Evolutionary conservation across 2,329 filamentous ascomycete genomes (phyloP).

Genomic region (Diaporthe sp.): DNA sequence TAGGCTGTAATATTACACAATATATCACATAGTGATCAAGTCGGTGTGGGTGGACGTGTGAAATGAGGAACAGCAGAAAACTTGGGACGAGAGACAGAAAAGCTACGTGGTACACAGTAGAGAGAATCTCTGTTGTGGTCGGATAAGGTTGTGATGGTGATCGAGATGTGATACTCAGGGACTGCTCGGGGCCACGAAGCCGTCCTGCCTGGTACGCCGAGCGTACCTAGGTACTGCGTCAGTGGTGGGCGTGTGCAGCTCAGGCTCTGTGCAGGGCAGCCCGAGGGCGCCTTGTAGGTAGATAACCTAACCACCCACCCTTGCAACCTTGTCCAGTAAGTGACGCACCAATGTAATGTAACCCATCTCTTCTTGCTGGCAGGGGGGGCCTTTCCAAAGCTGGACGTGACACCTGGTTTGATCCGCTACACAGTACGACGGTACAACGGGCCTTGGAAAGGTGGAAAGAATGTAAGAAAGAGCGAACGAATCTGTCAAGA

Average conservation of each 20-base stretch:
- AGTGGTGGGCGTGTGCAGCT: not conserved
- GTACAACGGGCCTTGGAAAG: not conserved
- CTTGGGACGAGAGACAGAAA: not conserved
- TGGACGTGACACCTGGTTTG: constrained; percentile 15
- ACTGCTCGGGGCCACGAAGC: constrained; percentile 11
- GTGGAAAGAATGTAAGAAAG: not conserved
- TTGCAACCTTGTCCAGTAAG: not conserved
- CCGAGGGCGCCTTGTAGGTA: not conserved
- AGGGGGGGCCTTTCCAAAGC: constrained; percentile 6
- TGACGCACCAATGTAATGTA: not conserved
- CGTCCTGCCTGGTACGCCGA: constrained; percentile 10
- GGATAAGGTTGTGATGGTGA: constrained; percentile 26
- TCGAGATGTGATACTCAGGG: constrained; percentile 25
- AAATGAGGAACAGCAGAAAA: not conserved
- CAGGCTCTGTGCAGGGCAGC: constrained; percentile 2
- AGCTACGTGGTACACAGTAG: not conserved
- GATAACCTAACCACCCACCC: constrained; percentile 9
- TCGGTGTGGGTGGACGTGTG: not conserved
- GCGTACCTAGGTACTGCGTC: not conserved
- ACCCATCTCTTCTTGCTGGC: not conserved
- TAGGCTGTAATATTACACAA: not conserved
- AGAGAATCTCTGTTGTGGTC: not conserved
- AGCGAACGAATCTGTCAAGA: not conserved
- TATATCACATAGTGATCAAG: too few species aligned
- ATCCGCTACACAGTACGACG: not conserved